Conservation (phyloP, 345 rosid genomes). For the Acer negundo region DNA sequence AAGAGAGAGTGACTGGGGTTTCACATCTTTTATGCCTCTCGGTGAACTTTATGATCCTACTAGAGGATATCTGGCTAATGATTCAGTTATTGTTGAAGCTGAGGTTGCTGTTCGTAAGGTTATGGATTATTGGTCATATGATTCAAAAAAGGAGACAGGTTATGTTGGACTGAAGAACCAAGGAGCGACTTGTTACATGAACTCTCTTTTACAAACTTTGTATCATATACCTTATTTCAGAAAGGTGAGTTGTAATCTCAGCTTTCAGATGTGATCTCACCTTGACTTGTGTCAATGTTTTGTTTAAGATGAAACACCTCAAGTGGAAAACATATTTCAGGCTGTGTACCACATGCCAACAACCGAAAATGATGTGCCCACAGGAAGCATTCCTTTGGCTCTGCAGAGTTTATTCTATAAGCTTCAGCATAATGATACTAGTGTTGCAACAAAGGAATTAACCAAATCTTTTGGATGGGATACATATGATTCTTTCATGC, state of each 20-base stretch:
- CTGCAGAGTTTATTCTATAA: conserved; percentile 94
- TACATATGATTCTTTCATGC: conserved; percentile 97
- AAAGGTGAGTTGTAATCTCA: conserved; percentile 54
- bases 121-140: conserved; percentile 92
- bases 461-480: conserved; percentile 99
- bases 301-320: conserved; percentile 20
- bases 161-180: conserved; percentile 98
- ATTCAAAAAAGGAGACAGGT: conserved; percentile 98
- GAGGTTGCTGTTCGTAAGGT: conserved; percentile 88
- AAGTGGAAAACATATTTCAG: conserved; percentile 43
- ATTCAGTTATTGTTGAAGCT: conserved; percentile 82
- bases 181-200: conserved; percentile 99
- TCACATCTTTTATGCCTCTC: conserved; percentile 95
- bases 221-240: conserved; percentile 93
- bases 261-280: conserved; percentile 18
- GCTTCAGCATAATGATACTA: conserved; percentile 90
- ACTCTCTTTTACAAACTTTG: conserved; percentile 87
- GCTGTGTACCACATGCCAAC: conserved; percentile 99
- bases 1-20: conserved; percentile 99
- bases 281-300: background rate
- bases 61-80: conserved; percentile 82
- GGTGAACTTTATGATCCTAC: conserved; percentile 82
- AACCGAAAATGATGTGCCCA: conserved; percentile 92
- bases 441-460: conserved; percentile 92
- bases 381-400: conserved; percentile 97